Evolutionary conservation across 257 asterid species (phyloP), one percentile per base, ranked within the genome.

Genomic region (Solanum sejunctum): DNA sequence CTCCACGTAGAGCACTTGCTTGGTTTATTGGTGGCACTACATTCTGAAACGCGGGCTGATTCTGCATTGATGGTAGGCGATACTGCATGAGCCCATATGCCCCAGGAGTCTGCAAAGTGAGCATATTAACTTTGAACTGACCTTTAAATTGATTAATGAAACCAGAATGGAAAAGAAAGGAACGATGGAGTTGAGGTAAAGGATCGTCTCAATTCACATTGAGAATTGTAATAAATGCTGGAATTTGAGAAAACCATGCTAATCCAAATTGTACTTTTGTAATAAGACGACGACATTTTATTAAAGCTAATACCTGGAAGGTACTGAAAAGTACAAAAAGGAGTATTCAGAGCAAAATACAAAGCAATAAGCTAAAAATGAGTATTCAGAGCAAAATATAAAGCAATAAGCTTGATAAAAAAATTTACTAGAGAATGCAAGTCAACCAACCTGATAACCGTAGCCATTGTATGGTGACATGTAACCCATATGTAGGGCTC

Each of bases 401-500:
- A 64, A 84, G 36, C 63, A 51, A 79, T 23, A 63, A 16, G 26
- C 63, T 51, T 54, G 23, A 66, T 45, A 72, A 63, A 36, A 72
- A 71, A 6, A 45, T 58, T 39, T 36, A 45, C 43, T 66, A 7
- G 64, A n/a, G 21, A 43, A 80, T 85, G 66, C 47, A 80, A 84
- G 70, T 45, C 69, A 80, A 88, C 90, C 54, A 80, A 97, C 99
- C 99, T 97, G 99, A 89, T 94, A 97, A 81, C 97, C 98, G 85
- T 93, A 97, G 86, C 98, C 98, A 82, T 93, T 93, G 84, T 97
- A 97, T 64, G 96, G 89, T 51, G 98, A 93, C 88, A 95, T 85
- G 87, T 97, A 95, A 82, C 97, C 96, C 97, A 97, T 86, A 20
- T 98, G 98, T 82, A 95, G 77, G 71, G 98, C 92, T 84, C 98